A percentile compares a stretch with the other conserved stretches of the same genome.
These are phyloP conservation scores for Magnaporthales sp. DNA, from an alignment of 2,329 filamentous ascomycete genomes.

Conservation along the genomic window DNA sequence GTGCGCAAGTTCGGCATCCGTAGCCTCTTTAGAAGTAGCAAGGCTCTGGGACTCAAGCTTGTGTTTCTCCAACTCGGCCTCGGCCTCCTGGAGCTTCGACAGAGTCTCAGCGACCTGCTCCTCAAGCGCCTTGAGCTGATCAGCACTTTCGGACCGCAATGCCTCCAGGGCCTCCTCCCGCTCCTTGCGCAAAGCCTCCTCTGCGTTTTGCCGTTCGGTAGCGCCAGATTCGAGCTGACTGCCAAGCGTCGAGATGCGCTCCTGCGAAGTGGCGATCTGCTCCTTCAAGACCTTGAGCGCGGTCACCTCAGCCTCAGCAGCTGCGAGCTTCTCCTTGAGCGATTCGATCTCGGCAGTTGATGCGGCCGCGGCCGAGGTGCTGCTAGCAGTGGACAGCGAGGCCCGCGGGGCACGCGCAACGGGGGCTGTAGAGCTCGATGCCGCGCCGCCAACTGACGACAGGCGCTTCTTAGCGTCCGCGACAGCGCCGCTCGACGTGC, in stretches of 20 bases:
- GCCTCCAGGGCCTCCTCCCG: slow-evolving; percentile 37
- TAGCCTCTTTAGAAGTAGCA: slow-evolving; percentile 38
- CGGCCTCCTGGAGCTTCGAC: slow-evolving; percentile 21
- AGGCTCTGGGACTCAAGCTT: slow-evolving; percentile 39
- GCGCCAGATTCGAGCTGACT: slow-evolving; percentile 38
- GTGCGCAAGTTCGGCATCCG: slow-evolving; percentile 36
- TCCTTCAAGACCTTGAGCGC: slow-evolving; percentile 45
- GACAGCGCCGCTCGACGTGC: slow-evolving; percentile 25
- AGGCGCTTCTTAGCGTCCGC: slow-evolving; percentile 49
- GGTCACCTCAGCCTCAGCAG: slow-evolving; percentile 49
- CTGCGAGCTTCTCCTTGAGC: slow-evolving; percentile 48
- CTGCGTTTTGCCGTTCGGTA: slow-evolving; percentile 24
- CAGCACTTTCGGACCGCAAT: slow-evolving; percentile 40
- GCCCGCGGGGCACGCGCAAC: slow-evolving; percentile 33
- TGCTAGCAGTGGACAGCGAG: slow-evolving; percentile 19
- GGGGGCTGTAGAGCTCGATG: slow-evolving; percentile 25
- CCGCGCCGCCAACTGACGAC: slow-evolving; percentile 35
- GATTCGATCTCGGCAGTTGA: slow-evolving; percentile 42
- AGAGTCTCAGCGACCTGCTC: slow-evolving; percentile 2
- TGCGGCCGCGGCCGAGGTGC: slow-evolving; percentile 19
- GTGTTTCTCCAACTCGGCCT: slow-evolving; percentile 41
- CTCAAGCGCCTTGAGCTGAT: slow-evolving; percentile 35
- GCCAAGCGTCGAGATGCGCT: slow-evolving; percentile 45
- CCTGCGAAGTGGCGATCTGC: slow-evolving; percentile 46
- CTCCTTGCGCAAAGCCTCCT: slow-evolving; percentile 31